Evolutionary conservation across 1,284 basidiomycete species (phyloP).

Genomic region (Ustilago lituana): DNA sequence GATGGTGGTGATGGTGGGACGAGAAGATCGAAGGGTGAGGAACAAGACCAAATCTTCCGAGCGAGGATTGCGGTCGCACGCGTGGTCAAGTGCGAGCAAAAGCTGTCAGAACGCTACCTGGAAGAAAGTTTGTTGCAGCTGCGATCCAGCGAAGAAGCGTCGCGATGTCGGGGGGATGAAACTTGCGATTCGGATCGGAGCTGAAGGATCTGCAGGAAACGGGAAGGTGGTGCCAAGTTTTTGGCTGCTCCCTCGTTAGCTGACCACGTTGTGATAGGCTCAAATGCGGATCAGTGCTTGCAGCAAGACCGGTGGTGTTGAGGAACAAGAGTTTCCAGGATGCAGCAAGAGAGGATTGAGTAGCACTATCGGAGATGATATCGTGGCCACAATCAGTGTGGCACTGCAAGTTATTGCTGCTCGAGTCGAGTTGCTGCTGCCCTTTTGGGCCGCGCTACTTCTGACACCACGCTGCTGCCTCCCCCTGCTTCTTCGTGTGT

Average conservation of each 20-base stretch:
- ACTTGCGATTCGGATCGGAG: constrained; percentile 14
- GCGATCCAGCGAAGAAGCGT: neutral
- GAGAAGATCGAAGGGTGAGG: neutral
- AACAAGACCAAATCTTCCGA: constrained; percentile 9
- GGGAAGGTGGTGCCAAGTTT: constrained; percentile 9
- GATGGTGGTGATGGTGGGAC: constrained; percentile 7
- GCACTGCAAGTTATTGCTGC: too few relatives aligned
- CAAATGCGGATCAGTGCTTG: neutral
- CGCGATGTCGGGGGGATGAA: neutral
- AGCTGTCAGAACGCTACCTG: neutral
- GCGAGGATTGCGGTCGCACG: neutral
- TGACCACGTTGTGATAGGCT: neutral
- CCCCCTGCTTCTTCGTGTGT: too few relatives aligned
- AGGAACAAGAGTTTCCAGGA: neutral
- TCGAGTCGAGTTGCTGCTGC: too few relatives aligned
- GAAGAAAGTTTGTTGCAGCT: neutral
- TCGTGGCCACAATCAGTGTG: too few relatives aligned
- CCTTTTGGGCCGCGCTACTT: too few relatives aligned
- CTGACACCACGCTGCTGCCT: too few relatives aligned
- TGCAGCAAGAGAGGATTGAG: neutral
- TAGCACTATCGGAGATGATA: neutral
- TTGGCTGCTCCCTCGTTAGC: neutral
- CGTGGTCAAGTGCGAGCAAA: too few relatives aligned
- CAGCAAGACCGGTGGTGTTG: constrained; percentile 2
- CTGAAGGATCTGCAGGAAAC: constrained; percentile 22